A percentile compares a stretch with the other conserved stretches of the same genome.
Conservation (phyloP, 2,329 filamentous ascomycete genomes). For the Helotiales sp. region DNA sequence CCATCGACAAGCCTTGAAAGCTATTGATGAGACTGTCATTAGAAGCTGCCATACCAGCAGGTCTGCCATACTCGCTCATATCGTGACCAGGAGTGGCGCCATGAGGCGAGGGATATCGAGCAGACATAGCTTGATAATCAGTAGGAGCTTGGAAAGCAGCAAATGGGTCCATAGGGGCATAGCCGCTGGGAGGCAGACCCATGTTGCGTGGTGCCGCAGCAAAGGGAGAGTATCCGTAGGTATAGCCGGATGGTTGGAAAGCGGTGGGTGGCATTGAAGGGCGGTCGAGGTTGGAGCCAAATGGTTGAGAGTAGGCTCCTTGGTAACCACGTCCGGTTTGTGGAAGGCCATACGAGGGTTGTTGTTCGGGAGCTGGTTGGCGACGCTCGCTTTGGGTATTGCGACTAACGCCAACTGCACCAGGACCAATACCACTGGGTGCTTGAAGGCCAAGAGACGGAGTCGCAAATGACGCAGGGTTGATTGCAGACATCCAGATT, state of each 20-base stretch:
- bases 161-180: constrained; percentile 46
- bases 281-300: constrained; percentile 44
- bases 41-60: constrained; percentile 38
- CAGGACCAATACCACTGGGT: constrained; percentile 65
- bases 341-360: constrained; percentile 24
- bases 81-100: constrained; percentile 39
- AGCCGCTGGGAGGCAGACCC: constrained; percentile 35
- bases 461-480: constrained; percentile 90
- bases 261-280: constrained; percentile 39
- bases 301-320: constrained; percentile 44
- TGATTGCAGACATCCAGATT: constrained; percentile 99
- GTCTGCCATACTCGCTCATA: constrained; percentile 41
- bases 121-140: constrained; percentile 49
- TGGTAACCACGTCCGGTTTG: constrained; percentile 32
- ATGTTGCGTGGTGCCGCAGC: constrained; percentile 40
- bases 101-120: constrained; percentile 47
- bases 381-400: constrained; percentile 41
- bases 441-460: constrained; percentile 71
- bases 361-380: constrained; percentile 40
- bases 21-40: constrained; percentile 56
- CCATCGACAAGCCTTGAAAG: constrained; percentile 73
- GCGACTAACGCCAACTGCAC: constrained; percentile 58
- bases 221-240: constrained; percentile 46
- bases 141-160: constrained; percentile 41
- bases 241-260: constrained; percentile 42